Base-by-base conservation (phyloP, 2,329 filamentous ascomycete genomes). In the Monosporascus sp. region DNA sequence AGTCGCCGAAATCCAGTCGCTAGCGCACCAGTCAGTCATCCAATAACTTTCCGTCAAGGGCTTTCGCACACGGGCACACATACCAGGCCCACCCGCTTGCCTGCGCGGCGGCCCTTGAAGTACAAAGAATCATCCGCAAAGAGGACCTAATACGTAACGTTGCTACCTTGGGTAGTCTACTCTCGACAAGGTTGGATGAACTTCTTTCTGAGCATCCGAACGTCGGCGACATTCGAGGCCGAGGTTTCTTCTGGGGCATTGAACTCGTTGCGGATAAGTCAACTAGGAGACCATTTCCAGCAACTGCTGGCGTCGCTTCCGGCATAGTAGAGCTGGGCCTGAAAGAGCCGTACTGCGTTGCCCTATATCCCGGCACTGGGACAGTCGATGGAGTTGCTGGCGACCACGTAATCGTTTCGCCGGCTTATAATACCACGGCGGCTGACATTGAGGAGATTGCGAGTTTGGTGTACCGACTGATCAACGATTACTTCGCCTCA, bases 361-460 rank as follows among this genome's bases (percentile, higher is more conserved):
- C 60, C 14, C 46, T 85, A 17, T 86, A 85, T 59, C 77, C 77
- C 14, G 78, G 78, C 7, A 70, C 69, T 3, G 83, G 83, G 8
- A 78, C 76, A 3, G 77, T 71, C 3, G 79, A 64, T 48, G 64
- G 84, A 55, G 80, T 82, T 16, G 65, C 66, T 1, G 87, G 88
- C 9, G 88, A 92, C 62, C 86, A 90, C 66, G 73, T 90, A 37
- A 75, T 91, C 26, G 62, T 92, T 11, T 81, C 86, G 1, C 88
- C 88, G 5, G 78, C 88, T 1, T 90, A 84, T 69, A 90, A 81
- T 45, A 75, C 86, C 22, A 83, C 77, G 1, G 69, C 70, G 44
- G 73, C 73, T 7, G 82, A 87, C 20, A 71, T 88, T 50, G 74
- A 81, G 51, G 66, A 69, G 36, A 79, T 88, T 48, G 83, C 82